These are phyloP conservation scores for Arthroderma uncinatum DNA, from an alignment of 2,329 filamentous ascomycete species.

Conservation along the genomic window DNA sequence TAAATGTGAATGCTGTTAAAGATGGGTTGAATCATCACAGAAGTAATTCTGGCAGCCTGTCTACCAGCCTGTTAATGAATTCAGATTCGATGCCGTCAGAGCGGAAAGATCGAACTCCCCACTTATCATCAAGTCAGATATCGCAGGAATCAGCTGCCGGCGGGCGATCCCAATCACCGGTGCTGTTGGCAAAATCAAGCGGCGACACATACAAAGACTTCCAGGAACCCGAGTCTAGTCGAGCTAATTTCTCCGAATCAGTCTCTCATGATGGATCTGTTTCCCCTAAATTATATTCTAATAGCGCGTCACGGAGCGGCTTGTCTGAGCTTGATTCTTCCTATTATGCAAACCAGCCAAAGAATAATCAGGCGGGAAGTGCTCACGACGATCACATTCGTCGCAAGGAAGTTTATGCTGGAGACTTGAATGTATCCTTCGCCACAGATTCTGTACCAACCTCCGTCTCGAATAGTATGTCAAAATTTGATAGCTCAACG, in stretches of 20 bases:
- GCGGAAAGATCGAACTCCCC: constrained; percentile 23
- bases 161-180: constrained; percentile 25
- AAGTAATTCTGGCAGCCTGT: constrained; percentile 25
- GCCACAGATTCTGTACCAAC: constrained; percentile 21
- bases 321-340: constrained; percentile 22
- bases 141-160: constrained; percentile 23
- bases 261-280: constrained; percentile 1
- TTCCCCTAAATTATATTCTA: neutral
- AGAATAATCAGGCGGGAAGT: constrained; percentile 21
- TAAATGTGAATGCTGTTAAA: constrained; percentile 31
- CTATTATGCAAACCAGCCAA: constrained; percentile 18
- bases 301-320: constrained; percentile 19
- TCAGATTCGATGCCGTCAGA: constrained; percentile 22
- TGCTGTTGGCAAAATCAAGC: constrained; percentile 20
- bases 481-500: constrained; percentile 20
- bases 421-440: constrained; percentile 24
- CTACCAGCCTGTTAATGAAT: constrained; percentile 23
- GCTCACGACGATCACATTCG: constrained; percentile 16
- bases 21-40: constrained; percentile 21
- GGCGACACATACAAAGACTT: neutral
- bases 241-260: neutral
- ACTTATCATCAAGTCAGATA: constrained; percentile 22
- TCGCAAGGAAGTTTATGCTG: constrained; percentile 27
- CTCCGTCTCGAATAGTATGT: constrained; percentile 23
- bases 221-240: neutral